These are phyloP conservation scores for Aspergillus phoenicis DNA, from an alignment of 2,329 filamentous ascomycete genomes.

Conservation along the genomic window DNA sequence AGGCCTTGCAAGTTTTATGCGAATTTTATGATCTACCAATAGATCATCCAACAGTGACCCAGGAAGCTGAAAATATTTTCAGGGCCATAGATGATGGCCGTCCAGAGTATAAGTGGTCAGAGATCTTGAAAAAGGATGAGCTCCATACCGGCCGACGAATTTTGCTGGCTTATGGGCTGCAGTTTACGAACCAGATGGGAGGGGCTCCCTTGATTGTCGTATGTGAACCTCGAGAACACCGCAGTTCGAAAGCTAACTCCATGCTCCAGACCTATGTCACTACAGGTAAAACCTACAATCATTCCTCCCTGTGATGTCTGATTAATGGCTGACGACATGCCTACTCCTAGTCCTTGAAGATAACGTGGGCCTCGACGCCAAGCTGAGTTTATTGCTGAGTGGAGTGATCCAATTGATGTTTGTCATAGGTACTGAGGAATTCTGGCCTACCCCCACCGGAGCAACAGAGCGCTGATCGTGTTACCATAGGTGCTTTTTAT, in stretches of 20 bases:
- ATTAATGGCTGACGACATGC: neutral
- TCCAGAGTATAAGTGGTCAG: conserved; percentile 41
- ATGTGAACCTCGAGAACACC: conserved; percentile 20
- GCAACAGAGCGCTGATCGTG: conserved; percentile 4
- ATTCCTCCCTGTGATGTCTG: neutral
- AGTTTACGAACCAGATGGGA: conserved; percentile 55
- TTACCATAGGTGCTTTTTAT: conserved; percentile 39
- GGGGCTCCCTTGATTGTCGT: conserved; percentile 53
- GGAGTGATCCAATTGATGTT: conserved; percentile 44
- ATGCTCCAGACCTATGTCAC: conserved; percentile 29
- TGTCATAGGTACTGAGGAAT: conserved; percentile 26
- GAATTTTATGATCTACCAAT: conserved; percentile 29
- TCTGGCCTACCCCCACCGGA: neutral
- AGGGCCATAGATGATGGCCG: conserved; percentile 45
- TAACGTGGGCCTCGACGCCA: conserved; percentile 50
- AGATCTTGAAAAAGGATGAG: conserved; percentile 49
- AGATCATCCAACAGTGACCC: conserved; percentile 27
- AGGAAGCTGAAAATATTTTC: conserved; percentile 44
- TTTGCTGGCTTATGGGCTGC: conserved; percentile 51
- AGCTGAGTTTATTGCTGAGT: conserved; percentile 51
- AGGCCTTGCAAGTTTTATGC: conserved; percentile 31
- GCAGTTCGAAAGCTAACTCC: neutral
- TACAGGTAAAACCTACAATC: conserved; percentile 21
- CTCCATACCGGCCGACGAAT: conserved; percentile 50
- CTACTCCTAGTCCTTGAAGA: conserved; percentile 41